Base-by-base conservation (phyloP, 345 rosid genomes). In the Arabis hirsuta region DNA sequence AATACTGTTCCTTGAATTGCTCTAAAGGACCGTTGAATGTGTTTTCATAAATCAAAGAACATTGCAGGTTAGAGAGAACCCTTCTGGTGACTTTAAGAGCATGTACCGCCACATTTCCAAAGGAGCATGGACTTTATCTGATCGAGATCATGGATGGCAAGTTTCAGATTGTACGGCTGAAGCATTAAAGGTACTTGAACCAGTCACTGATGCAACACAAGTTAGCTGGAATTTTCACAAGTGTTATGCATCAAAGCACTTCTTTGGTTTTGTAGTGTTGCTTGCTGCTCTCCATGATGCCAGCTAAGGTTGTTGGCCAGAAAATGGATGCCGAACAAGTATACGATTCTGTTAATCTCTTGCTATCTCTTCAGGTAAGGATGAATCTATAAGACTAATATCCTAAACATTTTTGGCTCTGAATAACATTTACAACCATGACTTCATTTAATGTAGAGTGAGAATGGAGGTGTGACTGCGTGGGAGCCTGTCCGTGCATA, bases 91-190 rank as follows among this genome's bases (percentile, higher is more conserved):
- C 73, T 88, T 80, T 70, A 61, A 77, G 43, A 73, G 77, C 66
- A 89, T 89, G 92, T 87, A 84, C 22, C 75, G 92, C 61, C 90
- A 87, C 50, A 85, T 66, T 20, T 80, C 86, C 1, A 89, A 89
- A 81, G 91, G 96, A 16, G 73, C 84, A 9, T 87, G 88, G 90
- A 84, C 95, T 41, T 84, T 86, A 12, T 80, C 88, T 2, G 81
- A 67, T 47, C 88, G 81, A 81, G 96, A 87, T 65, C 92, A 89
- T 31, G 87, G 91, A 5, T 84, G 87, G 96, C 90, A 85, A 76
- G 91, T 80, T 52, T 89, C 90, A 14, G 96, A 89, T 56, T 84
- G 91, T 76, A 89, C 90, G 2, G 79, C 81, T 19, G 92, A 89
- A 80, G 90, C 88, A 12, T 64, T 89, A 5, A 89, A 89, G 84